Evolutionary conservation across 2,329 filamentous ascomycete species (phyloP), one percentile per base, ranked within the genome.

Genomic region (Aspergillus sp.): DNA sequence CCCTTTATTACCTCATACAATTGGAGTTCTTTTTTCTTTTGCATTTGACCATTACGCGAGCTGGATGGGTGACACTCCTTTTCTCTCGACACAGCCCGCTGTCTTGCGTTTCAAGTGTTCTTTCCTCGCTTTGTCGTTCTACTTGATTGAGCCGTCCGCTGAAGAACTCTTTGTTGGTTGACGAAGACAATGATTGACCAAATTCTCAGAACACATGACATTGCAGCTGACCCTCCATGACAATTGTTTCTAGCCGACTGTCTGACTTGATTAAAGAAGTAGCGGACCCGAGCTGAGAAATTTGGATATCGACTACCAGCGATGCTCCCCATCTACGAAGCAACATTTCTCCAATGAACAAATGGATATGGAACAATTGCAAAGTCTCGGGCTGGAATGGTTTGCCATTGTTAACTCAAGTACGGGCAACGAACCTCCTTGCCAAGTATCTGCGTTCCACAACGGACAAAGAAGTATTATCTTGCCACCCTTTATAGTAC

Each of bases 1-100:
- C 66, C 67, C 62, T 68, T 63, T 66, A 59, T 62, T 63, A 64
- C 62, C 59, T 63, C 57, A 68, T 69, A 69, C 65, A 68, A 69
- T 62, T 64, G 67, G 66, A 67, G 65, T 69, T 68, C 59, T 65
- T 63, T 67, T 67, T 64, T 62, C 60, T 57, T 55, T 71, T 46
- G 60, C 36, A 5, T 1, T 39, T 39, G 14, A 16, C 14, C 2
- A 39, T 39, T 4, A 6, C 14, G 36, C 14, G 36, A 39, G 36
- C 14, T 39, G 36, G 36, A 11, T 16, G 14, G 36, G 5, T 39
- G 36, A 39, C 24, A 14, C 14, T n/a, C 4, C 2, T 42, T 20
- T 20, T 2, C 16, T n/a, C 36, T 42, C 16, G 18, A 36, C 11
- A 36, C 11, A 12, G 4, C 36, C 16, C 36, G 14, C 16, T 42